Conservation (phyloP, 2,329 filamentous ascomycete genomes). For the Stromatinia cepivora region DNA sequence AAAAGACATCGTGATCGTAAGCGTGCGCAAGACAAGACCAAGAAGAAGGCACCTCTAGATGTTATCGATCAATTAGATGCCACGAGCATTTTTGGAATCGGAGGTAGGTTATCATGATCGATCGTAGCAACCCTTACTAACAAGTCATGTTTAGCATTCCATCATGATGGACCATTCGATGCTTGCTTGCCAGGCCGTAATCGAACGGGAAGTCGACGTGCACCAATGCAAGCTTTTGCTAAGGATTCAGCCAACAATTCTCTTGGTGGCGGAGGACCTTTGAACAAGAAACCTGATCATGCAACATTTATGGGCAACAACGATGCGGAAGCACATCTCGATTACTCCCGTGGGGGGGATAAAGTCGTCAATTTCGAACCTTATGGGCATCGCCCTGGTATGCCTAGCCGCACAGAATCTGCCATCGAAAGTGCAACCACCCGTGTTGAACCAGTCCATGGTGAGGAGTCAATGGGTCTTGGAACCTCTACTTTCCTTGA, state of each 20-base stretch:
- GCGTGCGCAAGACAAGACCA: slow-evolving; percentile 45
- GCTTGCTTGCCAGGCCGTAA: slow-evolving; percentile 95
- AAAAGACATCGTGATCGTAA: slow-evolving; percentile 45
- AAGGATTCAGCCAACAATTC: slow-evolving; percentile 91
- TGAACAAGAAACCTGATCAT: slow-evolving; percentile 80
- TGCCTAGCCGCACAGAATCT: slow-evolving; percentile 26
- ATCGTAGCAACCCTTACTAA: not conserved
- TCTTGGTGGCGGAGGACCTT: slow-evolving; percentile 80
- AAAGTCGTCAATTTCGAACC: slow-evolving; percentile 46
- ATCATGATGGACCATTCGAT: slow-evolving; percentile 97
- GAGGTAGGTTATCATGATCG: slow-evolving; percentile 61
- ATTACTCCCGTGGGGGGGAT: slow-evolving; percentile 58
- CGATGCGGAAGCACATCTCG: slow-evolving; percentile 71
- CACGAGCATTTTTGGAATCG: slow-evolving; percentile 91
- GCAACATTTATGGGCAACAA: slow-evolving; percentile 80
- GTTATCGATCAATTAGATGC: slow-evolving; percentile 96
- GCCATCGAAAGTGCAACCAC: slow-evolving; percentile 67
- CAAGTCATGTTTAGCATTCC: slow-evolving; percentile 68
- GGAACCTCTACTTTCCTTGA: slow-evolving; percentile 96
- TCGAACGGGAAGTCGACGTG: slow-evolving; percentile 74
- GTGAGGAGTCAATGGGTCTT: slow-evolving; percentile 77
- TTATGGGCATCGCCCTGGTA: slow-evolving; percentile 43
- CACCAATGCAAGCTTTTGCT: slow-evolving; percentile 96
- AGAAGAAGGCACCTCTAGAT: slow-evolving; percentile 58
- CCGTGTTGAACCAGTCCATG: slow-evolving; percentile 73